Base-by-base conservation (phyloP, 1,284 basidiomycete species). In the Marasmius tenuissimus region DNA sequence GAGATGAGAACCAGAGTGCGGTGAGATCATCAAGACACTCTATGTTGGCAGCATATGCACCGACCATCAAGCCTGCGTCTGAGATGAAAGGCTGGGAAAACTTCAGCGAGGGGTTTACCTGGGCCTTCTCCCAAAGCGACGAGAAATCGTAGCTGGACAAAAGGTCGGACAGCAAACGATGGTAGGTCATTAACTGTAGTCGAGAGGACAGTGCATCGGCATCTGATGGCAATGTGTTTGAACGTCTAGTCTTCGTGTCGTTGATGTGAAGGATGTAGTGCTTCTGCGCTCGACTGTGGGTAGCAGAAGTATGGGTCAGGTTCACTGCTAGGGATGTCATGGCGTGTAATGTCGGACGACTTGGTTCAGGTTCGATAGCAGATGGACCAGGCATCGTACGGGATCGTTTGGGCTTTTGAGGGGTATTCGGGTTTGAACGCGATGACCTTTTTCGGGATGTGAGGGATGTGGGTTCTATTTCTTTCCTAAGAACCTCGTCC, bases 161-260 rank as follows among this genome's bases (percentile, higher is more conserved):
- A 12, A 91, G 74, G 18, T 72, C 74, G 45, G 82, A 81, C 12
- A 95, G 76, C 50, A 96, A 82, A 55, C 87, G 87, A 69, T 88
- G 85, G 73, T 96, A 96, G 35, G 94, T 72, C 92, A 94, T 94
- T 4, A 95, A 81, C 71, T 96, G 93, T 18, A 93, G 75, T n/a
- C 84, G 84, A 0, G 92, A 85, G 0, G 86, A 75, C 14, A 85
- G 69, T 0, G 86, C 81, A 69, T 94, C 91, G 49, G 82, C 81
- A 16, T 86, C 78, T 9, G 76, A 71, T 0, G 93, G 93, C 1
- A 94, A 64, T 7, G 73, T 79, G 0, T 77, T 69, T 0, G 71
- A 72, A 6, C 76, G 78, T 18, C 93, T 83, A 7, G 93, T 93
- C 72, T 96, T 96, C 57, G 87, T 91, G 69, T 96, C 93, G 16